phyloP scores from a whole-genome alignment of 768 basidiomycete genomes.

The Nevesoporus exiguus region DNA sequence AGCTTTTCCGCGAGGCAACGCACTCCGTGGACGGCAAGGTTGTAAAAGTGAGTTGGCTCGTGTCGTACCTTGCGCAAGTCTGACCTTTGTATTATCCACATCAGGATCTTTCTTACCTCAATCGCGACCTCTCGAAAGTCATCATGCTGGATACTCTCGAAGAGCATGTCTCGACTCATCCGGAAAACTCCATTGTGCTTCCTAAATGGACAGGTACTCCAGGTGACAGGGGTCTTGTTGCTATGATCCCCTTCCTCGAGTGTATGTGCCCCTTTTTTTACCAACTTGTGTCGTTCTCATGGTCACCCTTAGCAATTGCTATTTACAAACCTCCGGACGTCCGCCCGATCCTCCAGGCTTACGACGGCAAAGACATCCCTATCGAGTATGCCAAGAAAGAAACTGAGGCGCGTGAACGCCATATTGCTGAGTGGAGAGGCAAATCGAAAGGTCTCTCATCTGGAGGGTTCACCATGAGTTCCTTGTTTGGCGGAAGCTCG shows the following conservation, averaged over 20 bases:
- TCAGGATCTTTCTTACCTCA: conserved; percentile 89
- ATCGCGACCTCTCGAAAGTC: conserved; percentile 89
- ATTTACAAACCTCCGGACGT: conserved; percentile 89
- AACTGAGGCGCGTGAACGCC: conserved; percentile 71
- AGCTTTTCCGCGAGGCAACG: conserved; percentile 91
- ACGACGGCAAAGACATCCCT: conserved; percentile 84
- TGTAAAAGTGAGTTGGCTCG: conserved; percentile 62
- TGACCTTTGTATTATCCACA: background rate
- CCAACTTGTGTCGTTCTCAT: background rate
- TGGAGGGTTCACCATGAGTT: conserved; percentile 43
- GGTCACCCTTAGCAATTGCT: conserved; percentile 63
- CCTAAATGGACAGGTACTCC: conserved; percentile 84
- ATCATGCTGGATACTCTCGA: conserved; percentile 81
- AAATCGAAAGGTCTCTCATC: conserved; percentile 37
- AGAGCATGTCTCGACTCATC: conserved; percentile 75
- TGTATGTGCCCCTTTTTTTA: conserved; percentile 42
- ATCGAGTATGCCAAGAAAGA: conserved; percentile 88
- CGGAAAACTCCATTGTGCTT: conserved; percentile 83
- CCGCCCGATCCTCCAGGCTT: conserved; percentile 80
- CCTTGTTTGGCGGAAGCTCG: conserved; percentile 37
- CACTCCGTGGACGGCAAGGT: conserved; percentile 76
- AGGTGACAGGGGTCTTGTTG: conserved; percentile 62
- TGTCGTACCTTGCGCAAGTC: background rate
- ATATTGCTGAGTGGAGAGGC: conserved; percentile 78
- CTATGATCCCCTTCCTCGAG: conserved; percentile 97